Evolutionary conservation across 495 filamentous ascomycete species (phyloP).

Genomic region (Aspergillus heteromorphus): DNA sequence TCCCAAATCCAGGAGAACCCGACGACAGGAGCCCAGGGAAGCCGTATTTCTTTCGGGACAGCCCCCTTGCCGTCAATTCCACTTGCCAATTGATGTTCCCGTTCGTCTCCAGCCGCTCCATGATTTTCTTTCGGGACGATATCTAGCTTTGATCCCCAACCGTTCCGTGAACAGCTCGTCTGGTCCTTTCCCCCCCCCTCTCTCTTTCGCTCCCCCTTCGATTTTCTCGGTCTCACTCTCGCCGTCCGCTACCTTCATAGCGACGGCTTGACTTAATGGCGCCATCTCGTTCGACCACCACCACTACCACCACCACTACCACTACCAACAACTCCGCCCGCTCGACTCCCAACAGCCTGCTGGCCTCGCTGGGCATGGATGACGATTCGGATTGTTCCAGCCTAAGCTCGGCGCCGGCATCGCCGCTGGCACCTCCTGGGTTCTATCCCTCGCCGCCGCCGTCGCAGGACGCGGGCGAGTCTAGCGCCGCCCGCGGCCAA

Average conservation of each 20-base stretch:
- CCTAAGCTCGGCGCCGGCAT: conserved; percentile 50
- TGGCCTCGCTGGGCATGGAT: conserved; percentile 28
- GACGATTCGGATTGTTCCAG: conserved; percentile 49
- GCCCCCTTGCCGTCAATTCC: background rate
- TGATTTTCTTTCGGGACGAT: conserved; percentile 6
- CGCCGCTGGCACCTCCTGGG: conserved; percentile 53
- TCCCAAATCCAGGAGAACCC: background rate
- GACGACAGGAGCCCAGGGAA: conserved; percentile 3
- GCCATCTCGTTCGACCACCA: conserved; percentile 8
- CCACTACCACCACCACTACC: conserved; percentile 9
- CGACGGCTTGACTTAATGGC: conserved; percentile 10
- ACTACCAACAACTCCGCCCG: conserved; percentile 7
- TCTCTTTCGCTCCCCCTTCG: conserved; percentile 3
- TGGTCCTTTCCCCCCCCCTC: conserved; percentile 6
- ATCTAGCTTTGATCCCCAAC: background rate
- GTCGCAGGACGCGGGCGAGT: conserved; percentile 48
- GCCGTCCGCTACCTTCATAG: conserved; percentile 1
- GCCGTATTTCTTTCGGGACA: background rate
- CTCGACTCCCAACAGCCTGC: conserved; percentile 7
- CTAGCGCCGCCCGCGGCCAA: conserved; percentile 40
- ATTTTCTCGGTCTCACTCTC: conserved; percentile 2
- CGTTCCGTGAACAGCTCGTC: conserved; percentile 5
- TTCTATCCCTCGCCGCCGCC: conserved; percentile 54
- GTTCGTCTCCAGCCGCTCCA: conserved; percentile 4
- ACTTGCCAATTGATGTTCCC: conserved; percentile 14